These are phyloP conservation scores for Mycosphaerella arachidis DNA, from an alignment of 2,329 filamentous ascomycete species.

Conservation along the genomic window DNA sequence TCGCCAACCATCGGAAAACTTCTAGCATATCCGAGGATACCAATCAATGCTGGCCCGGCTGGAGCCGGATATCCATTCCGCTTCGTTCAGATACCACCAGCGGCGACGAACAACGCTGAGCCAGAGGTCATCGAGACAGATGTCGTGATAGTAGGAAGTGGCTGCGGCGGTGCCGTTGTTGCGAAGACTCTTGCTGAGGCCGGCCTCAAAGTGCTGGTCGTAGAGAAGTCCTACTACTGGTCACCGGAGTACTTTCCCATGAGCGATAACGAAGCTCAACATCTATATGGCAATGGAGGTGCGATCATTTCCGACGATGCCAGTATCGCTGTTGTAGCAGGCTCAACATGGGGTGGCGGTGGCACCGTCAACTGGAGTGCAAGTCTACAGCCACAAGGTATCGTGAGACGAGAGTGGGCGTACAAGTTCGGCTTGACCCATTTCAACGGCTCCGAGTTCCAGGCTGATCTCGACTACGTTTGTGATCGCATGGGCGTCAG, in stretches of 20 bases:
- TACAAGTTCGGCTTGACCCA: conserved; percentile 60
- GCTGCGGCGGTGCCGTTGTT: conserved; percentile 76
- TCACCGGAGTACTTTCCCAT: conserved; percentile 69
- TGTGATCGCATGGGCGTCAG: conserved; percentile 74
- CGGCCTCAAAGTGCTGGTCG: conserved; percentile 70
- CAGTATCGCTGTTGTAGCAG: conserved; percentile 59
- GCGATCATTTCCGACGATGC: conserved; percentile 49
- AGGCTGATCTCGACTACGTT: conserved; percentile 73
- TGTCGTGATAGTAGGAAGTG: conserved; percentile 79
- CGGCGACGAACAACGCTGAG: conserved; percentile 20
- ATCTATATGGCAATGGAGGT: conserved; percentile 68
- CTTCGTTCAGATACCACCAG: conserved; percentile 57
- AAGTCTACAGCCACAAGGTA: conserved; percentile 64
- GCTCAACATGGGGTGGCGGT: conserved; percentile 76
- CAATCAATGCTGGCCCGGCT: conserved; percentile 51
- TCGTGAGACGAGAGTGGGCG: conserved; percentile 78
- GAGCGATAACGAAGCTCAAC: conserved; percentile 56
- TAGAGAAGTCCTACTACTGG: conserved; percentile 79
- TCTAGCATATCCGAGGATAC: conserved; percentile 55
- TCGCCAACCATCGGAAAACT: conserved; percentile 53
- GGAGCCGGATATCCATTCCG: conserved; percentile 50
- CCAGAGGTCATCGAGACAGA: conserved; percentile 68
- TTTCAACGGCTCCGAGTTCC: conserved; percentile 69
- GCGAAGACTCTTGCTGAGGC: conserved; percentile 78
- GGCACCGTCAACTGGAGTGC: conserved; percentile 41